phyloP scores from a whole-genome alignment of 257 asterid genomes.

The Sherardia arvensis region DNA sequence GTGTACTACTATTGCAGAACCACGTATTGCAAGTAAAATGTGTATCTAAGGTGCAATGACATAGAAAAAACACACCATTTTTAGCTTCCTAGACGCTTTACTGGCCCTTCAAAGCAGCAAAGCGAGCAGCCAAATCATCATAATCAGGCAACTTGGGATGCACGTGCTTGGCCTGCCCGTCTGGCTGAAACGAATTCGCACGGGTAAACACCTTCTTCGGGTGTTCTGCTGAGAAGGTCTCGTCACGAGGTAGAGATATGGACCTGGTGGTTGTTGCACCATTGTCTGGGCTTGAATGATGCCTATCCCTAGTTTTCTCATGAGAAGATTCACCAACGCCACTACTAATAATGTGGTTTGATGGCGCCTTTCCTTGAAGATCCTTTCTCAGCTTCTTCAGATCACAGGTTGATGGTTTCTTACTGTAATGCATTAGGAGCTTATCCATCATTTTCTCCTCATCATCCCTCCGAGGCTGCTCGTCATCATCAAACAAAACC shows the following conservation, averaged over 20 bases:
- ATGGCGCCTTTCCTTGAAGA: conserved; percentile 16
- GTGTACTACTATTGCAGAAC: conserved; percentile 5
- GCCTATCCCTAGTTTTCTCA: conserved; percentile 21
- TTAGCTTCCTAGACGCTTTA: neutral
- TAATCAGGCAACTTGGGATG: conserved; percentile 95
- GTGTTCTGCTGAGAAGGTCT: conserved; percentile 25
- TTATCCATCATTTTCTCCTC: conserved; percentile 83
- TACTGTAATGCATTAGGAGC: conserved; percentile 77
- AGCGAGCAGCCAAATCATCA: conserved; percentile 83
- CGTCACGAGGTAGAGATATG: conserved; percentile 57
- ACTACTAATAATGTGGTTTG: conserved; percentile 11
- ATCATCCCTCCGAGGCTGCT: conserved; percentile 33
- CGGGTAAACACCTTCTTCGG: conserved; percentile 44
- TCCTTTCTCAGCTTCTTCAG: conserved; percentile 32
- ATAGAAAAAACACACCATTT: neutral
- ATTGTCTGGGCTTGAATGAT: conserved; percentile 21
- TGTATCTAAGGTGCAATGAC: neutral
- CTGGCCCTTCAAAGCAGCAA: conserved; percentile 72
- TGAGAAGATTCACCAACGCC: conserved; percentile 37
- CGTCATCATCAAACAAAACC: conserved; percentile 44
- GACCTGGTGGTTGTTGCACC: conserved; percentile 49
- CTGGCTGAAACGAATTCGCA: conserved; percentile 66
- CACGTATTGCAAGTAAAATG: neutral
- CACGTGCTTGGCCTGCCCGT: conserved; percentile 68
- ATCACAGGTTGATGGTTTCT: conserved; percentile 51